Percentiles rank a stretch among this genome's conserved stretches.
phyloP scores from a whole-genome alignment of 1,139 yeast species.

The Diutina siamensis region DNA sequence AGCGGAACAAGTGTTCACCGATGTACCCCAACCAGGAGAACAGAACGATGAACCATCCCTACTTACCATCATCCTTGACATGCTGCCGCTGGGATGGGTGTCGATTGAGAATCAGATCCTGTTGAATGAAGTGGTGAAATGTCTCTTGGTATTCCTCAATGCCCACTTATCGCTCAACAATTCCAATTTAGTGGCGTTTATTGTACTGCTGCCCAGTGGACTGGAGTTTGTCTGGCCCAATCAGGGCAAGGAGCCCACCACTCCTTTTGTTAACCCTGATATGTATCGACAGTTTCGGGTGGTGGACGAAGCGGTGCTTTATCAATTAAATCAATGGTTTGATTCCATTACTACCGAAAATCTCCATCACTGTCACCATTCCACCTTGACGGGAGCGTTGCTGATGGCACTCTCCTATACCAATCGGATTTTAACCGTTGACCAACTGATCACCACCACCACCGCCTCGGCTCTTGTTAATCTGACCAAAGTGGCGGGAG shows the following conservation, averaged over 20 bases:
- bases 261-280: slow-evolving; percentile 18
- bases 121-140: slow-evolving; percentile 44
- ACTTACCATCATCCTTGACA: slow-evolving; percentile 66
- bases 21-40: slow-evolving; percentile 22
- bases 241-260: slow-evolving; percentile 8
- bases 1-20: slow-evolving; percentile 53
- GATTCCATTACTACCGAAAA: slow-evolving; percentile 10
- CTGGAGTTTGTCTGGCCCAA: slow-evolving; percentile 66
- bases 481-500: background rate
- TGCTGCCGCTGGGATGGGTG: slow-evolving; percentile 72
- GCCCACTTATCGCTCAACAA: slow-evolving; percentile 82
- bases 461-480: slow-evolving; percentile 33
- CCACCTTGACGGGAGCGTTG: slow-evolving; percentile 67
- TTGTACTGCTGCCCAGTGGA: slow-evolving; percentile 66
- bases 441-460: slow-evolving; percentile 36
- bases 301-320: slow-evolving; percentile 69
- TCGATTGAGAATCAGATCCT: slow-evolving; percentile 32
- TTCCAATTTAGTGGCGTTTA: slow-evolving; percentile 73
- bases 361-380: slow-evolving; percentile 8
- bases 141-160: slow-evolving; percentile 62
- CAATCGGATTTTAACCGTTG: slow-evolving; percentile 49
- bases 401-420: slow-evolving; percentile 71
- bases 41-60: slow-evolving; percentile 65
- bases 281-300: slow-evolving; percentile 84
- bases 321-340: slow-evolving; percentile 42